Evolutionary conservation across 2,329 filamentous ascomycete genomes (phyloP), one percentile per base, ranked within the genome.

Genomic region (Beauveria medogensis): DNA sequence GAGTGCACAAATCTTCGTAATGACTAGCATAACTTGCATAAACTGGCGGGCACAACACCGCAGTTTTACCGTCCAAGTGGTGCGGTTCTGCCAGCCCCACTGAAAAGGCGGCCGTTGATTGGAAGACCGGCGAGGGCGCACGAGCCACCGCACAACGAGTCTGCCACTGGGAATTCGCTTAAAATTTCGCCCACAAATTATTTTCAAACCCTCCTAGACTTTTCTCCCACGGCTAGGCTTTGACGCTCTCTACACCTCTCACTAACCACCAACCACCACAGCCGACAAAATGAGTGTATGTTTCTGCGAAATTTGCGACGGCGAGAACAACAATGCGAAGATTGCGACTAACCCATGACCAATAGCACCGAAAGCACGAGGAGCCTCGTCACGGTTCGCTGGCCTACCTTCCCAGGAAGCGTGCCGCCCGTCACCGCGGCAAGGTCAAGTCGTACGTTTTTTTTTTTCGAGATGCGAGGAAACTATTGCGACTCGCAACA

Each of bases 361-460:
- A 52, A 69, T 60, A 76, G 76, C 80, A 82, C 77, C 78, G 80
- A 71, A 82, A 84, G 80, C 83, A 77, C 75, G 81, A 95, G 86
- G 92, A 92, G 78, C 92, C 92, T 77, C 90, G 93, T 78, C 93
- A 97, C 84, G 94, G 93, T 77, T 92, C 90, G 76, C 84, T 97
- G 78, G 90, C 89, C 71, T 93, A 86, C 82, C 80, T 94, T 75
- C 90, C 90, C 69, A 82, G 90, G 76, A 97, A 97, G 91, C 89
- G 93, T 77, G 91, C 92, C 74, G 85, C 92, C 79, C 87, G 92
- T 75, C 92, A 97, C 82, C 84, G 93, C 73, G 93, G 93, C 79
- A 96, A 96, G 86, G 93, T 97, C 78, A 97, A 97, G 91, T 92
- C 89, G 92, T 96, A 84, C 86, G 86, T 85, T 48, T 61, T 62